Base-by-base conservation (phyloP, 768 basidiomycete genomes). In the Sporobolomyces phaffii region DNA sequence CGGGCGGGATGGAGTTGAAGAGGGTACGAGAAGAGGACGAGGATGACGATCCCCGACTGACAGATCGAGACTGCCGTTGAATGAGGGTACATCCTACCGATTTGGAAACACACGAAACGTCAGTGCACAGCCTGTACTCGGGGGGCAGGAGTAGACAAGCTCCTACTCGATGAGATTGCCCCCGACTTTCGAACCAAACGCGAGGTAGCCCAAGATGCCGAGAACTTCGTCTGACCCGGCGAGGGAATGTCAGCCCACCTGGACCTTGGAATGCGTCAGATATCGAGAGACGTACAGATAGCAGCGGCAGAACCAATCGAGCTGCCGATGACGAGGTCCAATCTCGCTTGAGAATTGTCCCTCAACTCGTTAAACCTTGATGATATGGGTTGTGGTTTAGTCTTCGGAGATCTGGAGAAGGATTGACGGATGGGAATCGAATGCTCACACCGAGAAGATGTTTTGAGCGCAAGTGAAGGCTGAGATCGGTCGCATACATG, bases 161-260 rank as follows among this genome's bases (percentile, higher is more conserved):
- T 75, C 91, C 91, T 89, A 94, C 96, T 90, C 90, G 71, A 97
- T 89, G 73, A 97, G 88, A 78, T 97, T 96, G 43, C 87, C 84
- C 36, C 88, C 87, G 70, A 97, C 91, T 85, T 89, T 72, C 1
- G 70, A 52, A 24, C 75, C 75, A 38, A 76, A 76, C 22, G 75
- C 75, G 18, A 76, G 47, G 66, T 73, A 76, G 7, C 75, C 75
- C 20, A 76, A 47, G 22, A 76, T 34, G 6, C 79, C 88, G 69
- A 99, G 90, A 56, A 91, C 77, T 77, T 94, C 91, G 40, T 56
- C 52, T 53, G 34, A n/a, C n/a, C n/a, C n/a, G n/a, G n/a, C n/a
- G n/a, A n/a, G n/a, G n/a, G n/a, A n/a, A n/a, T n/a, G n/a, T n/a
- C n/a, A n/a, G n/a, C n/a, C n/a, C n/a, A n/a, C n/a, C n/a, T n/a